Base-by-base conservation (phyloP, 2,329 filamentous ascomycete species). In the Cladosporium oxysporum region DNA sequence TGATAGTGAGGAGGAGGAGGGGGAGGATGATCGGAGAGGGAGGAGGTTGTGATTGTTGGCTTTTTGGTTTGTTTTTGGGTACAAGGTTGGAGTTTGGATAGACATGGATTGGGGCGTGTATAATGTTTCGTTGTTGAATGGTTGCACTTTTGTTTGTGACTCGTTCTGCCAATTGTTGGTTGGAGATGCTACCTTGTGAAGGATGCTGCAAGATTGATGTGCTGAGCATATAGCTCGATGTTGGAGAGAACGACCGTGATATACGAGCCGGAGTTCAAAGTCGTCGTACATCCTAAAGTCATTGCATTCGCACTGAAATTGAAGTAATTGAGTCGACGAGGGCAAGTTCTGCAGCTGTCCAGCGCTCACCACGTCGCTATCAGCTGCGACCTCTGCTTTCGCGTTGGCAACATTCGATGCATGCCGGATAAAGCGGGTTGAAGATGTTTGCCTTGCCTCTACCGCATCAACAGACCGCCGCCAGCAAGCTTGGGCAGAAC, bases 1-100 rank as follows among this genome's bases (percentile, higher is more conserved):
- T 75, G 88, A 91, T 71, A 91, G 89, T 74, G 87, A 90, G 65
- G 87, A 89, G 44, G 86, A 89, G 44, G 86, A 88, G 64, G 76
- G 73, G 5, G 66, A 55, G 47, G 69, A 69, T 60, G 63, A 58
- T 18, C 41, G 66, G 62, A 64, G 66, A n/a, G 26, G 14, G 11
- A 41, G 37, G 65, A n/a, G 57, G 12, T 23, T 8, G 37, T 33
- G 52, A 50, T 10, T 21, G 16, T 21, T 23, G n/a, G 35, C 14
- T 16, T 16, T 44, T n/a, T 44, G 41, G 7, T 18, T 16, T 6
- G 21, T 21, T 47, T 18, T 47, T 58, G 62, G 33, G 28, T 55
- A 41, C 11, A 8, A 3, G 41, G 3, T 21, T 29, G 28, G 16
- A 52, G 26, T 55, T 21, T 33, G 28, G 29, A 12, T 55, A 21